Conservation (phyloP, 116 monocot genomes). For the Posidonia oceanica region DNA sequence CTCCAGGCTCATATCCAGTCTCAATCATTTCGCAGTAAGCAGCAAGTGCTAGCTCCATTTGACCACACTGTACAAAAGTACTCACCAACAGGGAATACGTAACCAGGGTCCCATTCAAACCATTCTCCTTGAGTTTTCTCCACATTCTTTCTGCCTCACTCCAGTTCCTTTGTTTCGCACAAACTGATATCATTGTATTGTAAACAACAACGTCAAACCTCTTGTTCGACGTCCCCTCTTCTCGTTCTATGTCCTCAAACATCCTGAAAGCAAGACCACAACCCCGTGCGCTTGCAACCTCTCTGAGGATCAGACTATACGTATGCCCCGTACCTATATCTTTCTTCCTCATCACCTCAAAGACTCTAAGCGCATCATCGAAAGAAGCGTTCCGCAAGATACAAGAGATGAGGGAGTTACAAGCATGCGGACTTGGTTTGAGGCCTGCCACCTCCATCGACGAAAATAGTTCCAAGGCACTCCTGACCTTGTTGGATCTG, state of each 20-base stretch:
- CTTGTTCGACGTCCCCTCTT: conserved; percentile 22
- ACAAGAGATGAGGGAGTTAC: conserved; percentile 76
- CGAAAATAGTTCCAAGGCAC: conserved; percentile 62
- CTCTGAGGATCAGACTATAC: conserved; percentile 73
- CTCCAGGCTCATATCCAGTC: conserved; percentile 44
- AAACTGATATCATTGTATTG: conserved; percentile 81
- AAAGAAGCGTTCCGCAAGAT: conserved; percentile 42
- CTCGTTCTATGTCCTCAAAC: conserved; percentile 48
- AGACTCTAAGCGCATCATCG: conserved; percentile 51
- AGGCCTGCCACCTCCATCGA: conserved; percentile 66
- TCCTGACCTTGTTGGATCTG: conserved; percentile 60
- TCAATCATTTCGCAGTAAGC: conserved; percentile 80
- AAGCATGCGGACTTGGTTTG: conserved; percentile 56
- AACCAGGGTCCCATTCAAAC: conserved; percentile 33
- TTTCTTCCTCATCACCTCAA: conserved; percentile 44
- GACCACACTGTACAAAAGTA: conserved; percentile 80
- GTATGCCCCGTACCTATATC: conserved; percentile 55
- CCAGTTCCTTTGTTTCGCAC: conserved; percentile 71
- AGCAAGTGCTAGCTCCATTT: conserved; percentile 59
- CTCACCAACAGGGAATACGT: conserved; percentile 75
- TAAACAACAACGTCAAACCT: conserved; percentile 68
- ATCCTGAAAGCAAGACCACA: conserved; percentile 45
- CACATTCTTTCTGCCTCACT: conserved; percentile 47
- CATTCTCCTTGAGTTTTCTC: conserved; percentile 50
- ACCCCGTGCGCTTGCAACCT: conserved; percentile 43